Base-by-base conservation (phyloP, 768 basidiomycete species). In the Rhizopogon vinicolor region DNA sequence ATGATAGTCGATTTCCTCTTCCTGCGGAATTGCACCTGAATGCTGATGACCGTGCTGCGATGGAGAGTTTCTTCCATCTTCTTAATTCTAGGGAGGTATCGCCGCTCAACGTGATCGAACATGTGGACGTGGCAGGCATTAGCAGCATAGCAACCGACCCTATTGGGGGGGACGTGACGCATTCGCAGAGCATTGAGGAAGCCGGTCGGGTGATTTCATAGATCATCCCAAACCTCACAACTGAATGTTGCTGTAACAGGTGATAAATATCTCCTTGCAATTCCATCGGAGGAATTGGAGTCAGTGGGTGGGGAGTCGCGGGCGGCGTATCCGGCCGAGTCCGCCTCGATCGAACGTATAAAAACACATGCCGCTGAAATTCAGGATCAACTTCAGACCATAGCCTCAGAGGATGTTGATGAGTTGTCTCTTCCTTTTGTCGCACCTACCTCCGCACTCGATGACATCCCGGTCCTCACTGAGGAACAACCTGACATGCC, bases 21-120 rank as follows among this genome's bases (percentile, higher is more conserved):
- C 22, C 44, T 18, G 33, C 29, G 44, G 31, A 42, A 49, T 19
- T 48, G 8, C 35, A 6, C 14, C 48, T 49, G 19, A 49, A 22
- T 25, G 35, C 35, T 16, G 46, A 49, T 37, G 48, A 49, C 37
- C 22, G 35, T 6, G 43, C 18, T 1, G 52, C 25, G 22, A 43
- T 53, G 31, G 44, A 53, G 14, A 50, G 25, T 49, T 49, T 53
- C 44, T 53, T 53, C 9, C 46, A 53, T 37, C 52, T 53, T 14
- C 19, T 49, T 16, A 51, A 33, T 51, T 35, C 28, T 7, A 43
- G 19, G 7, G 31, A 6, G 31, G 18, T 16, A 22, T 19, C 33
- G 18, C 35, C 35, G 13, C 29, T 12, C 33, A 19, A 19, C 13
- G 46, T 33, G 31, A 35, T 31, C 19, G 48, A 37, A 37, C 35